phyloP scores from a whole-genome alignment of 306 rosid genomes.

The Inga laurina region DNA sequence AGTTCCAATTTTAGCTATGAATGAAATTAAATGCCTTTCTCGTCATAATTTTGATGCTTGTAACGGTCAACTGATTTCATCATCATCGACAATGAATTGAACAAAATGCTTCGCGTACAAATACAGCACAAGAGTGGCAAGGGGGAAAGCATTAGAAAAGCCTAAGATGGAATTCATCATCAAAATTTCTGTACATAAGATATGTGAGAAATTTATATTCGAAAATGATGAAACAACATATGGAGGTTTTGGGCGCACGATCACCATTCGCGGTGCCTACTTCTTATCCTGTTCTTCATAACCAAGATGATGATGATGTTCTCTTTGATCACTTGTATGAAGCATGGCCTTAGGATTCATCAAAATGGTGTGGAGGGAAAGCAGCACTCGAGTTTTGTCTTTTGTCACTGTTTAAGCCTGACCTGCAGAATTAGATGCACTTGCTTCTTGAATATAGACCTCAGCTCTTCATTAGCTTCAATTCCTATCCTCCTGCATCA shows the following conservation, averaged over 20 bases:
- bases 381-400: slow-evolving; percentile 26
- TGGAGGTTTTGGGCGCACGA: slow-evolving; percentile 16
- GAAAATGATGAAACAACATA: slow-evolving; percentile 3
- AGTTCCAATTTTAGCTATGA: background rate
- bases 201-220: slow-evolving; percentile 15
- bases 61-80: no score
- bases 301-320: background rate
- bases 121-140: background rate
- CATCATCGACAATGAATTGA: no score
- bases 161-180: background rate
- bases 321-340: slow-evolving; percentile 28
- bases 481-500: slow-evolving; percentile 86
- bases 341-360: background rate
- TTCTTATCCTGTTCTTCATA: slow-evolving; percentile 18
- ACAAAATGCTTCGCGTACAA: no score
- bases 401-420: slow-evolving; percentile 51
- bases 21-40: no score
- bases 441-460: slow-evolving; percentile 82
- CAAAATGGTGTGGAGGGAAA: slow-evolving; percentile 28
- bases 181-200: slow-evolving; percentile 24
- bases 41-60: no score
- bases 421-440: slow-evolving; percentile 95
- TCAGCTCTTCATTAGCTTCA: slow-evolving; percentile 94
- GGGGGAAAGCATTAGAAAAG: background rate
- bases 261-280: slow-evolving; percentile 15